Percentiles rank a stretch among this genome's conserved stretches.
phyloP scores from a whole-genome alignment of 495 filamentous ascomycete genomes.

The Tuber calosporum region DNA sequence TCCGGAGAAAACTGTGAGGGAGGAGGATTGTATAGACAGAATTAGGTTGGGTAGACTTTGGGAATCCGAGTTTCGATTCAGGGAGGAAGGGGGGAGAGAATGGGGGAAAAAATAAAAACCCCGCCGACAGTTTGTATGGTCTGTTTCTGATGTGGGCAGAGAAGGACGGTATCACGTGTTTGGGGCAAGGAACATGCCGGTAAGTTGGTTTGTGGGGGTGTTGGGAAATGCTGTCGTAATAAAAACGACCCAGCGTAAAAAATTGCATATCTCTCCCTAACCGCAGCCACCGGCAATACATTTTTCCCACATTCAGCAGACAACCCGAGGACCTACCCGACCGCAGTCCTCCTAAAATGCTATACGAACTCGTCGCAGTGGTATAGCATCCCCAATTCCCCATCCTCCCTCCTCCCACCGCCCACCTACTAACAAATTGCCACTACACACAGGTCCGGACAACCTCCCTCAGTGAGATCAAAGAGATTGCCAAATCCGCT shows the following conservation, averaged over 20 bases:
- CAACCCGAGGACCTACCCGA: background rate
- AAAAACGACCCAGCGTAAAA: background rate
- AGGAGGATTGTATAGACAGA: background rate
- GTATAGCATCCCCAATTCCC: conserved; percentile 50
- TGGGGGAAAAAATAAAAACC: background rate
- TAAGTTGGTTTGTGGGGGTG: background rate
- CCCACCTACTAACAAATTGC: background rate
- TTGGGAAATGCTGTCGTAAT: background rate
- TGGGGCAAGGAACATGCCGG: background rate
- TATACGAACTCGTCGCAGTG: conserved; percentile 95
- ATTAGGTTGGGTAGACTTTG: background rate
- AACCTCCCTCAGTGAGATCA: conserved; percentile 78
- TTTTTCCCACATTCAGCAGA: background rate
- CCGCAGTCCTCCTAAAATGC: conserved; percentile 52
- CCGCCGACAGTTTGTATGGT: background rate
- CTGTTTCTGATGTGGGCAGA: background rate
- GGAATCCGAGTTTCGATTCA: background rate
- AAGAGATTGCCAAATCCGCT: conserved; percentile 87
- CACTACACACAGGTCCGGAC: conserved; percentile 66
- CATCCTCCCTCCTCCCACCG: background rate
- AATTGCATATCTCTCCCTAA: background rate
- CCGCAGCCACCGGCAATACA: background rate
- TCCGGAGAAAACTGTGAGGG: background rate
- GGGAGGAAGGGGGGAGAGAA: background rate
- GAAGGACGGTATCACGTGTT: background rate